Conservation (phyloP, 116 monocot species). For the Papilionanthe hybrid region DNA sequence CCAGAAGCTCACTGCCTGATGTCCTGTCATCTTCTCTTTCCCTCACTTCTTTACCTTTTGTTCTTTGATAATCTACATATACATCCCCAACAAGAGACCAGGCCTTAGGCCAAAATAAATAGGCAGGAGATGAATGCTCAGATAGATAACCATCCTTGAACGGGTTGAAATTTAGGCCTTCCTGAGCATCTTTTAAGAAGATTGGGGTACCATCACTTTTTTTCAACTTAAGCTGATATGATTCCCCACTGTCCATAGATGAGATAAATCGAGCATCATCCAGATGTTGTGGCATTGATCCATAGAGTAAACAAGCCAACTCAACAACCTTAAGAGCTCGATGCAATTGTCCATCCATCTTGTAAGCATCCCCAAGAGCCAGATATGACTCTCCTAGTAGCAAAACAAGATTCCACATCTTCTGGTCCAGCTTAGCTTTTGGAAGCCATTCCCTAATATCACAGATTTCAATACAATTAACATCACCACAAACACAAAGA, state of each 20-base stretch:
- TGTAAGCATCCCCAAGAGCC: conserved; percentile 89
- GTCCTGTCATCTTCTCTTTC: conserved; percentile 33
- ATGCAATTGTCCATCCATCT: conserved; percentile 65
- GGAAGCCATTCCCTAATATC: conserved; percentile 96
- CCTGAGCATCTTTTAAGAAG: conserved; percentile 20
- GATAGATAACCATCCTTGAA: conserved; percentile 19
- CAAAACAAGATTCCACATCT: conserved; percentile 97
- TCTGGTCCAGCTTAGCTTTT: conserved; percentile 85
- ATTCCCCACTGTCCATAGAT: conserved; percentile 51
- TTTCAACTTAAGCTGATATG: conserved; percentile 23
- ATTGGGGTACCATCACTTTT: conserved; percentile 2
- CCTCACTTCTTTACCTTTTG: conserved; percentile 32
- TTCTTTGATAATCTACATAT: conserved; percentile 63
- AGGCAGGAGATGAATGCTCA: conserved; percentile 30
- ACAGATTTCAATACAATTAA: conserved; percentile 93
- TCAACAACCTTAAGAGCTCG: conserved; percentile 80
- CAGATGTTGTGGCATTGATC: conserved; percentile 92
- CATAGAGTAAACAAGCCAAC: conserved; percentile 88
- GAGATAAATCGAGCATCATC: conserved; percentile 80
- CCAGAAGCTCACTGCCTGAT: conserved; percentile 35
- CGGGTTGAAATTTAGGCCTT: conserved; percentile 11
- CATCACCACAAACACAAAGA: conserved; percentile 81
- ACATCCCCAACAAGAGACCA: conserved; percentile 98
- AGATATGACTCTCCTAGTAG: conserved; percentile 96
- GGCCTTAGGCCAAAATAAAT: conserved; percentile 86